phyloP scores from a whole-genome alignment of 2,329 filamentous ascomycete genomes.

The Hymenoscyphus infarciens region DNA sequence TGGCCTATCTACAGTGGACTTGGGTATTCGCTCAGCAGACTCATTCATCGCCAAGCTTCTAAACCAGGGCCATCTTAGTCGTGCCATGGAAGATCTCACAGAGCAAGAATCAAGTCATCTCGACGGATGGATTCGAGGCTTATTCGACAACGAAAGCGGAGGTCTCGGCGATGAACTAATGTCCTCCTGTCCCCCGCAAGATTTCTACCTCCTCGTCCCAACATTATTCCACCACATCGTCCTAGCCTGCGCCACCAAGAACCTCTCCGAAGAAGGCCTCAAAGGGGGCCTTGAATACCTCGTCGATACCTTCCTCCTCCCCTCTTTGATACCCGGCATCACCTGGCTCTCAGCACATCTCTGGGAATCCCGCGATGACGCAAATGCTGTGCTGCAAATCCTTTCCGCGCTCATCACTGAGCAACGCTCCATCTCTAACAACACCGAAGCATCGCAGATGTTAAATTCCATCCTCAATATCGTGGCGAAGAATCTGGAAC shows the following conservation, averaged over 20 bases:
- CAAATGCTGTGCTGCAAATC: constrained; percentile 67
- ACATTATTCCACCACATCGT: constrained; percentile 74
- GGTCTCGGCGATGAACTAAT: constrained; percentile 77
- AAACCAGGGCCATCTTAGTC: constrained; percentile 54
- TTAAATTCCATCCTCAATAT: constrained; percentile 68
- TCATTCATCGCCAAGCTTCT: constrained; percentile 69
- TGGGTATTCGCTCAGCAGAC: constrained; percentile 56
- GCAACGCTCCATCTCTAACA: constrained; percentile 63
- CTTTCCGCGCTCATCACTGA: constrained; percentile 65
- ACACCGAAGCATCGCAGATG: constrained; percentile 61
- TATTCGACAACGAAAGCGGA: constrained; percentile 71
- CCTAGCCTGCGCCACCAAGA: constrained; percentile 61
- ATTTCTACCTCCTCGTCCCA: constrained; percentile 76
- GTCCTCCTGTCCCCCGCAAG: constrained; percentile 75
- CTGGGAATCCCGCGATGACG: constrained; percentile 62
- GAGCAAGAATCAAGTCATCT: constrained; percentile 63
- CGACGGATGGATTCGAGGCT: constrained; percentile 70
- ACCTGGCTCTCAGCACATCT: constrained; percentile 68
- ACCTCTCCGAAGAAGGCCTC: constrained; percentile 64
- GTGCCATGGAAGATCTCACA: constrained; percentile 56
- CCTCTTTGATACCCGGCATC: constrained; percentile 70
- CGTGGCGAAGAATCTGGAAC: constrained; percentile 65
- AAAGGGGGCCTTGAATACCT: constrained; percentile 77
- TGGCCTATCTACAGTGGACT: constrained; percentile 58
- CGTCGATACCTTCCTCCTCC: constrained; percentile 76